Evolutionary conservation across 2,329 filamentous ascomycete species (phyloP), one percentile per base, ranked within the genome.

Genomic region (Rutstroemia sp.): DNA sequence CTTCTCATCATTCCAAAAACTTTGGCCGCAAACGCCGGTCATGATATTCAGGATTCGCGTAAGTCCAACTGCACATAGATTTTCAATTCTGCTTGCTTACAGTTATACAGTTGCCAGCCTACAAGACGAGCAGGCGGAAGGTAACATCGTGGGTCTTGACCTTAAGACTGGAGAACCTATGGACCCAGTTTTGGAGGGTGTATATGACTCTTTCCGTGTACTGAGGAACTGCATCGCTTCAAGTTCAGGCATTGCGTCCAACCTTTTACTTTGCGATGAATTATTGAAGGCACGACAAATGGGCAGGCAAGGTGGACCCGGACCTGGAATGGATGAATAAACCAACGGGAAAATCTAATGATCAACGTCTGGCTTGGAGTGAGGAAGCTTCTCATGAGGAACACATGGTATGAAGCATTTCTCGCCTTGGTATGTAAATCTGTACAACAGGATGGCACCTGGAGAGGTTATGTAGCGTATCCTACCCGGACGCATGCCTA

Each of bases 221-320:
- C 74, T 99, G 66, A 83, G 94, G 65, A 97, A 97, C 77, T 91
- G 87, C 71, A 85, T 99, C 61, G 91, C 94, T 3, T 96, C 92
- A 37, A 94, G 91, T 72, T 88, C 92, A 25, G 90, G 94, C 61
- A 99, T 99, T 69, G 92, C 94, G 5, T 92, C 90, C 9, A 99
- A 99, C 75, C 78, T 99, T 62, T 77, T 99, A 63, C 81, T 99
- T 50, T 99, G 94, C 69, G 94, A 99, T 69, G 94, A 99, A 79
- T 81, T 99, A 77, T 79, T 99, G 67, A 99, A 99, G 80, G 94
- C 94, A 60, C 82, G 94, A 71, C 92, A 99, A 77, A 99, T 99
- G 94, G 87, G 81, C 49, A 77, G 83, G 69, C 74, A 77, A 72
- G 79, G 74, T 41, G 81, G 81, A 21, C 83, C 83, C 2, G 83